Conservation (phyloP, 1,284 basidiomycete genomes). For the Schizopora paradoxa region DNA sequence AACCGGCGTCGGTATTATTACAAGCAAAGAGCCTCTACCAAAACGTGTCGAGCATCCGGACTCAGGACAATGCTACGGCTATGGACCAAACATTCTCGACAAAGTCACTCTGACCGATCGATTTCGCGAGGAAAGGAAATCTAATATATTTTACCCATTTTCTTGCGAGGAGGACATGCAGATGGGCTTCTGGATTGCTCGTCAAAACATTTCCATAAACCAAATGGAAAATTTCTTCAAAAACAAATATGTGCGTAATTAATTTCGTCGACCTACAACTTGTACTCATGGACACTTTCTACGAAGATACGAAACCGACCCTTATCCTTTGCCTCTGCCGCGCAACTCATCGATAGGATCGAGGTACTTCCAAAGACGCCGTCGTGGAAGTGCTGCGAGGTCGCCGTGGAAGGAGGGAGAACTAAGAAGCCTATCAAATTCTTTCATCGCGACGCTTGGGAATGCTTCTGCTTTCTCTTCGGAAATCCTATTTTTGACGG, state of each 20-base stretch:
- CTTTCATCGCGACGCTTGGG: not conserved
- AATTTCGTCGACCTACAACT: not conserved
- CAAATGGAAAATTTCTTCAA: not conserved
- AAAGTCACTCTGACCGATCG: too few relatives aligned
- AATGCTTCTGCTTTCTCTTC: not conserved
- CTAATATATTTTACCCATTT: not conserved
- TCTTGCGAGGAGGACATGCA: not conserved
- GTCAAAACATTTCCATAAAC: not conserved
- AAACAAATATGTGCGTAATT: not conserved
- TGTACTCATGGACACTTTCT: not conserved
- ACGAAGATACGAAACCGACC: not conserved
- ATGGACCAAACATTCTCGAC: too few relatives aligned
- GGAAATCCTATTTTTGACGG: not conserved
- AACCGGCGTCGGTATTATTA: too few relatives aligned
- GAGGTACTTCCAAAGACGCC: not conserved
- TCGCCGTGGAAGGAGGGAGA: not conserved
- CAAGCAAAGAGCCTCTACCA: too few relatives aligned
- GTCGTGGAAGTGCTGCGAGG: not conserved
- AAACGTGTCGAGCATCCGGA: too few relatives aligned
- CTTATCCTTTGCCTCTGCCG: too few relatives aligned
- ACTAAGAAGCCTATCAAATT: not conserved
- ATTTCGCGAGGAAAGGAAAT: not conserved
- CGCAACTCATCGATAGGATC: too few relatives aligned
- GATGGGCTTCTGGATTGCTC: not conserved
- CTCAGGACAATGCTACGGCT: too few relatives aligned